phyloP scores from a whole-genome alignment of 768 basidiomycete genomes.

The Leucocoprinus sp. region DNA sequence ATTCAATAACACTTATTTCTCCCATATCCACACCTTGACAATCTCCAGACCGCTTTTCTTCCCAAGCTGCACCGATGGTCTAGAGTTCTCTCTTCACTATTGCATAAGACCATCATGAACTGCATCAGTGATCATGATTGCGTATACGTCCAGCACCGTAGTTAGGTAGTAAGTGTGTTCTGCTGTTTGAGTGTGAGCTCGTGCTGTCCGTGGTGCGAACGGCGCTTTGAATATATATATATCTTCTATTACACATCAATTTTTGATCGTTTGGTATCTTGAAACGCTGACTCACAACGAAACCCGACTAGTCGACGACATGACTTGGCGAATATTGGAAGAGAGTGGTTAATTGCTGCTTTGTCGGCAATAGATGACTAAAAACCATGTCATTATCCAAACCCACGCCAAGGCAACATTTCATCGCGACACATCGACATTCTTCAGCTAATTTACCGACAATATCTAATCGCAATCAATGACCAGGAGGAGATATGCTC shows the following conservation, averaged over 20 bases:
- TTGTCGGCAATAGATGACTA: slow-evolving; percentile 31
- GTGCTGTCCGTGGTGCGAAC: neutral
- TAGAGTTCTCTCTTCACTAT: neutral
- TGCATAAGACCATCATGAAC: neutral
- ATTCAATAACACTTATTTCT: neutral
- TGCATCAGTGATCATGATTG: neutral
- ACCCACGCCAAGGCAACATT: neutral
- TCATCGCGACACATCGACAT: slow-evolving; percentile 20
- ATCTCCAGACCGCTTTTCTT: neutral
- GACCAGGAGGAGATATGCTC: slow-evolving; percentile 3
- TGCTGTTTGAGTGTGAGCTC: neutral
- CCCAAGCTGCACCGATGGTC: neutral
- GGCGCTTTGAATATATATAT: neutral
- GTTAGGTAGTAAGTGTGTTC: neutral
- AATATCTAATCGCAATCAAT: neutral
- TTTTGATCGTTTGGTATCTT: neutral
- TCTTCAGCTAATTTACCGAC: slow-evolving; percentile 17
- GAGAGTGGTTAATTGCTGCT: slow-evolving; percentile 23
- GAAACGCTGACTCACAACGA: neutral
- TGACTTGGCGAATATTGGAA: slow-evolving; percentile 22
- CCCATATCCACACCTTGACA: neutral
- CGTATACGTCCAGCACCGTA: neutral
- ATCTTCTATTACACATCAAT: neutral
- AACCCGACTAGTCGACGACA: slow-evolving; percentile 19
- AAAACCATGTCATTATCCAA: neutral